Evolutionary conservation across 352 stramenopile genomes (phyloP), one percentile per base, ranked within the genome.

Genomic region (Globisporangium solare): DNA sequence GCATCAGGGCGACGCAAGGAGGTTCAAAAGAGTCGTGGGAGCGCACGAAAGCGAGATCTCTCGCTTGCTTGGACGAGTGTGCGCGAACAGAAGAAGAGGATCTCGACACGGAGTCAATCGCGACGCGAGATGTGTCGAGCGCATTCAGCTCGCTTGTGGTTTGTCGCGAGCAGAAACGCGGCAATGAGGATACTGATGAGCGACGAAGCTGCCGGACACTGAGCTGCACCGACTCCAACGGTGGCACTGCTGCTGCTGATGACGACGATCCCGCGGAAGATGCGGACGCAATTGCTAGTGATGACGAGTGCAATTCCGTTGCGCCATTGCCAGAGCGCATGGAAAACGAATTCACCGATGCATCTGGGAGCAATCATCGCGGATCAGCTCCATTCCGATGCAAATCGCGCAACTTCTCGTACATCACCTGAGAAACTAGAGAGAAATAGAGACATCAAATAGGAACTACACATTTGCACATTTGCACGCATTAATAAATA

Each of bases 371-470:
- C 12, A 43, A 35, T 35, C 47, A 35, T 18, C 18, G 22, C 10
- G 37, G 22, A 3, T 40, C 56, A 6, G 49, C 57, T 39, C 49
- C 57, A 11, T 63, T 58, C 57, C 49, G 56, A 37, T 49, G 57
- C 17, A 63, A 63, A n/a, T 22, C 50, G 6, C 50, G 50, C 17
- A n/a, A 41, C 2, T 20, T 4, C 15, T 15, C 40, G 47, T 1
- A 8, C 27, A 35, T 27, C 22, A 43, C 12, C 7, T 43, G 17
- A 43, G 10, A 18, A n/a, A 43, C 4, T n/a, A n/a, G n/a, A 43
- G 39, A 43, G 6, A 43, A 13, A n/a, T 43, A 43, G 39, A 43
- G 13, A 18, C 7, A 43, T 43, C 3, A 15, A 17, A 13, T 18
- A 43, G 7, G 17, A n/a, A n/a, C n/a, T n/a, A n/a, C n/a, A n/a